These are phyloP conservation scores for Macrophomina phaseolina DNA, from an alignment of 2,329 filamentous ascomycete genomes.

Conservation along the genomic window DNA sequence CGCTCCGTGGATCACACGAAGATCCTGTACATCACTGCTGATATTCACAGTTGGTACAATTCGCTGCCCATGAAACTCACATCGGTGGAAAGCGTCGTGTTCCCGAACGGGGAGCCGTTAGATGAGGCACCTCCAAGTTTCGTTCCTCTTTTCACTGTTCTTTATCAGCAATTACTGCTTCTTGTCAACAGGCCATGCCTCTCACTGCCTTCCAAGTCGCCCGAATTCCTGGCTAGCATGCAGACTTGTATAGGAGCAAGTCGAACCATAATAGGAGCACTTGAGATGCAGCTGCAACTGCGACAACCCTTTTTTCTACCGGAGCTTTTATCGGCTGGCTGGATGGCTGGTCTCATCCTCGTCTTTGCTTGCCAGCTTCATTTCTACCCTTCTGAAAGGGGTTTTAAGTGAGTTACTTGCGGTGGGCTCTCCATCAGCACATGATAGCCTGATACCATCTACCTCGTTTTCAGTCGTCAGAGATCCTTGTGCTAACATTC, in stretches of 20 bases:
- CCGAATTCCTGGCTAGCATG: conserved; percentile 25
- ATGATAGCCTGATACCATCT: background rate
- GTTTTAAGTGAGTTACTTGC: conserved; percentile 6
- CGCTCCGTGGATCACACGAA: conserved; percentile 27
- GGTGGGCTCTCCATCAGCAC: no score
- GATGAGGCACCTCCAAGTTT: conserved; percentile 18
- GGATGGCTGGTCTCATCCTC: conserved; percentile 27
- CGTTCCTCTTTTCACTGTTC: conserved; percentile 26
- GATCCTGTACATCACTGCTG: conserved; percentile 24
- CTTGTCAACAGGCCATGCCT: conserved; percentile 27
- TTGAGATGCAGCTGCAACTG: conserved; percentile 26
- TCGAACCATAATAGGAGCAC: conserved; percentile 19
- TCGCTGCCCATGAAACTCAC: conserved; percentile 20
- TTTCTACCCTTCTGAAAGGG: conserved; percentile 17
- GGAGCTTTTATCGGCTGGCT: conserved; percentile 22
- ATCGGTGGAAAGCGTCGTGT: background rate
- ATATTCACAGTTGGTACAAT: conserved; percentile 26
- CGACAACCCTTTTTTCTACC: conserved; percentile 26
- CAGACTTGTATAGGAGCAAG: conserved; percentile 21
- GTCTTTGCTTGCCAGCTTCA: conserved; percentile 23
- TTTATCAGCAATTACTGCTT: conserved; percentile 25
- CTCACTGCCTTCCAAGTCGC: conserved; percentile 13
- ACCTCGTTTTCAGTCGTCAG: background rate
- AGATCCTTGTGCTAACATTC: background rate
- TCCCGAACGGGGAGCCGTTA: conserved; percentile 4